Conservation (phyloP, 768 basidiomycete genomes). For the Myochromella boudieri region DNA sequence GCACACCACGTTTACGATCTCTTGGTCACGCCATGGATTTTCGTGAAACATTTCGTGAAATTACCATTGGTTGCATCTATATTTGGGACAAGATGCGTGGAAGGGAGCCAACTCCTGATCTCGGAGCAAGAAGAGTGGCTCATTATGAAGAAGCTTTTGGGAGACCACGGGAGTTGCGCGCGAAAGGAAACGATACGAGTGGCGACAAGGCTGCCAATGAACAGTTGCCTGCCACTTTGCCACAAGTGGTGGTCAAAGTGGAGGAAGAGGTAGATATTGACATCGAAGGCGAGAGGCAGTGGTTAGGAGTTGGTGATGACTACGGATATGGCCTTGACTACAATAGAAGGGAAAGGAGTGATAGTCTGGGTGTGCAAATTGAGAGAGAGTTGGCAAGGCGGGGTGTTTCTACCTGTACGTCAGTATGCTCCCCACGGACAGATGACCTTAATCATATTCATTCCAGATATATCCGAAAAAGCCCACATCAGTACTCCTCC, state of each 20-base stretch:
- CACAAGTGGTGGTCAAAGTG: slow-evolving; percentile 37
- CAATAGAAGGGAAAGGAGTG: slow-evolving; percentile 46
- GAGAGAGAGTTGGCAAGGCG: slow-evolving; percentile 50
- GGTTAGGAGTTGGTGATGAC: slow-evolving; percentile 49
- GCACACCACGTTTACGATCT: slow-evolving; percentile 56
- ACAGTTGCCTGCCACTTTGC: slow-evolving; percentile 18
- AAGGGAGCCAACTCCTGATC: slow-evolving; percentile 51
- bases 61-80: slow-evolving; percentile 59
- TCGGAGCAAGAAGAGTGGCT: slow-evolving; percentile 37
- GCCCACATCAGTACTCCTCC: slow-evolving; percentile 3
- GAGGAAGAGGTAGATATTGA: slow-evolving; percentile 40
- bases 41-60: slow-evolving; percentile 64
- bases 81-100: slow-evolving; percentile 53
- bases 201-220: slow-evolving; percentile 14
- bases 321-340: slow-evolving; percentile 43
- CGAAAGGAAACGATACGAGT: slow-evolving; percentile 1
- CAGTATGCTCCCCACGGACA: background rate
- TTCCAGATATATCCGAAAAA: slow-evolving; percentile 3
- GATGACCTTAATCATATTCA: background rate
- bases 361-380: slow-evolving; percentile 51
- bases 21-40: slow-evolving; percentile 68
- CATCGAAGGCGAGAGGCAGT: slow-evolving; percentile 48
- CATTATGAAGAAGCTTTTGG: slow-evolving; percentile 48
- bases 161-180: slow-evolving; percentile 27
- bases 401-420: slow-evolving; percentile 41